A percentile compares a stretch with the other conserved stretches of the same genome.
Conservation (phyloP, 768 basidiomycete genomes). For the Suillus fuscotomentosus region DNA sequence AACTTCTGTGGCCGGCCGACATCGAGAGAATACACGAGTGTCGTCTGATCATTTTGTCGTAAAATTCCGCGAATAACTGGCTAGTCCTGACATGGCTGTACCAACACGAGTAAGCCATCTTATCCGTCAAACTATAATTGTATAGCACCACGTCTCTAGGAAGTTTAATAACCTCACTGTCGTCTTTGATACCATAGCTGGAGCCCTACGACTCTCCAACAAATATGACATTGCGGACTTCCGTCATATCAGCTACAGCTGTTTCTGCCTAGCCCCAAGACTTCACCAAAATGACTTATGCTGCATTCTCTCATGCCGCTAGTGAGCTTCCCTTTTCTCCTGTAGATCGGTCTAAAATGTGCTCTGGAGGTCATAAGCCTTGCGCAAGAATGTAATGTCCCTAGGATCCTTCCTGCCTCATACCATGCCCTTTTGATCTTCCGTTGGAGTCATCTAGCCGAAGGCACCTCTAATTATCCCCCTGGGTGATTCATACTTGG, state of each 20-base stretch:
- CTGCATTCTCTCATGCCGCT: conserved; percentile 29
- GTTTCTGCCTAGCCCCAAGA: conserved; percentile 28
- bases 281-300: conserved; percentile 23
- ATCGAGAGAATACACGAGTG: conserved; percentile 31
- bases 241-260: conserved; percentile 17
- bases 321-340: conserved; percentile 19
- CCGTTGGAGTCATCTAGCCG: conserved; percentile 23
- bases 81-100: conserved; percentile 33
- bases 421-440: conserved; percentile 39
- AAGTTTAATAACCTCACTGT: conserved; percentile 19
- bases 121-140: neutral
- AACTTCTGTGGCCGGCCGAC: conserved; percentile 29
- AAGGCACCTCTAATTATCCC: conserved; percentile 30
- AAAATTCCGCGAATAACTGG: conserved; percentile 30
- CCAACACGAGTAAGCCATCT: conserved; percentile 27
- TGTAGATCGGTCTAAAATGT: neutral
- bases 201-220: conserved; percentile 32
- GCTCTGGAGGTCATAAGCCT: conserved; percentile 34
- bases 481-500: conserved; percentile 32
- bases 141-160: conserved; percentile 10
- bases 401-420: conserved; percentile 36
- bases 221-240: conserved; percentile 35
- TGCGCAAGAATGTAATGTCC: conserved; percentile 33
- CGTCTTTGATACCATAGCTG: conserved; percentile 25
- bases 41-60: conserved; percentile 25